Evolutionary conservation across 1,284 basidiomycete genomes (phyloP), one percentile per base, ranked within the genome.

Genomic region (Rhodotorula sp.): DNA sequence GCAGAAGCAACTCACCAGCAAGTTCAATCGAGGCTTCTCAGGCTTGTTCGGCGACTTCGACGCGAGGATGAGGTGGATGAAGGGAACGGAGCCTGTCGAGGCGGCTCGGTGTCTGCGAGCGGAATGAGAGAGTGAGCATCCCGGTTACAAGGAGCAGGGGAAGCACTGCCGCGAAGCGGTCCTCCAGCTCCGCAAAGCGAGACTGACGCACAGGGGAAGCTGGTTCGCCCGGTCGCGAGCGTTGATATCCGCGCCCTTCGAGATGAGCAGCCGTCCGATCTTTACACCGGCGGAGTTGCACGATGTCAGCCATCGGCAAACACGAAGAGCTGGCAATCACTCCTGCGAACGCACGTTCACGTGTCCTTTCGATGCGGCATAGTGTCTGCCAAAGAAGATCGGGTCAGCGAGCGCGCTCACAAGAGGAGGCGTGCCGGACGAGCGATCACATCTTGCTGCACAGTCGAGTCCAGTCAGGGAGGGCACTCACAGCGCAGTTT

Each of bases 321-420:
- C 4, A 20, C 30, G 15, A 20, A 47, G 8, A 34, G 9, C 20
- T 1, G 56, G 28, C 30, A 59, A 51, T 0, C 46, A 4, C 1
- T 56, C 73, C 74, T 34, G 31, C 16, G 61, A 75, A 78, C 85
- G 73, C 79, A 92, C 92, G 78, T 91, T 87, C 65, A 93, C 86
- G 60, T 89, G 88, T 55, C 92, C 90, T 81, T 94, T 96, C 26
- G 93, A 96, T 52, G 93, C 94, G 40, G 93, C 93, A 77, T 96
- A 96, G 81, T 96, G 92, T 78, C 92, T 94, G 74, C 40, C 18
- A 26, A 8, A 18, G 46, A 46, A 34, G 34, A 34, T 34, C 34
- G 34, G 34, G 2, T 5, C 16, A 28, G 50, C 0, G 16, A 18
- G 28, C 9, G 24, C 16, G 18, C 46, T 59, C 46, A 59, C 46